Evolutionary conservation across 495 filamentous ascomycete species (phyloP).

Genomic region (Trypethelium eluteriae): DNA sequence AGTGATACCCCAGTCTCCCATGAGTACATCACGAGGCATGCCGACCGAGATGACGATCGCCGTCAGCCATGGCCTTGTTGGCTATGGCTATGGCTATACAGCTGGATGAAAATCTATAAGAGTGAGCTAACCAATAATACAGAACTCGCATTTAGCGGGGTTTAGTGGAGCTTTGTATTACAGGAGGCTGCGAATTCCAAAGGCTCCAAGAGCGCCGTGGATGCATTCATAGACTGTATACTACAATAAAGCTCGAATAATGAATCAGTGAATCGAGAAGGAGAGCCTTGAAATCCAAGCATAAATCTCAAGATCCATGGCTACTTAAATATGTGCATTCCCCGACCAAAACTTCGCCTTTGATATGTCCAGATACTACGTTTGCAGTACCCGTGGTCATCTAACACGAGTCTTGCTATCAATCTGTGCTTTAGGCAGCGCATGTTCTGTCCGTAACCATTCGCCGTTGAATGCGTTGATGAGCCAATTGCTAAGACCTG

Average conservation of each 20-base stretch:
- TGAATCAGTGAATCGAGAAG: too few relatives aligned
- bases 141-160: too few relatives aligned
- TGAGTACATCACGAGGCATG: background rate
- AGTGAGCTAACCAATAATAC: too few relatives aligned
- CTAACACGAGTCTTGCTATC: slow-evolving; percentile 1
- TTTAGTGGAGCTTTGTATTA: too few relatives aligned
- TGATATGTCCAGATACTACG: background rate
- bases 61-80: too few relatives aligned
- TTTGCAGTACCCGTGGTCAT: background rate
- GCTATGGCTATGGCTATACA: too few relatives aligned
- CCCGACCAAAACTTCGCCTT: background rate
- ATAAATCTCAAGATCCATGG: background rate
- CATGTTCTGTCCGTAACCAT: slow-evolving; percentile 67
- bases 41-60: background rate
- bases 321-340: background rate
- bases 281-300: too few relatives aligned
- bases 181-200: too few relatives aligned
- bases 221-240: too few relatives aligned
- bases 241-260: too few relatives aligned
- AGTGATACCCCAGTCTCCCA: background rate
- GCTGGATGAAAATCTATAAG: too few relatives aligned
- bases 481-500: slow-evolving; percentile 85
- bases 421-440: slow-evolving; percentile 46
- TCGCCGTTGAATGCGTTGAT: slow-evolving; percentile 97
- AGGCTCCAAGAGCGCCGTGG: too few relatives aligned